Conservation (phyloP, 2,329 filamentous ascomycete genomes). For the Sporothrix dimorphospora region DNA sequence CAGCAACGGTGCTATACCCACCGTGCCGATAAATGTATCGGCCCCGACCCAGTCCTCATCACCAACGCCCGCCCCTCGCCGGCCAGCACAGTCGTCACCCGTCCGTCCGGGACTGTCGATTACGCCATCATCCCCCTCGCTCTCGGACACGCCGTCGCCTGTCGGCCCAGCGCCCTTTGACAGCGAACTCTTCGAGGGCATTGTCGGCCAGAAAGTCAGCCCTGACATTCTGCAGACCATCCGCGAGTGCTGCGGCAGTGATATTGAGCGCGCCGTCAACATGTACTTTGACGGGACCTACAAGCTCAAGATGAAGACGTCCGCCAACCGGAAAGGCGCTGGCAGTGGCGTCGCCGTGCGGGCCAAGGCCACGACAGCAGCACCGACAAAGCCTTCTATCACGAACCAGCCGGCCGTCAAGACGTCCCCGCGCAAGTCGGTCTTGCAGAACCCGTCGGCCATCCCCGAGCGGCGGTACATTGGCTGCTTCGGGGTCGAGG, state of each 20-base stretch:
- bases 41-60: neutral
- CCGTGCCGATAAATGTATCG: neutral
- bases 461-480: slow-evolving; percentile 68
- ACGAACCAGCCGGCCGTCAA: slow-evolving; percentile 13
- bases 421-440: slow-evolving; percentile 26
- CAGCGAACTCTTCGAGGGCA: slow-evolving; percentile 58
- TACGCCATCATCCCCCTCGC: slow-evolving; percentile 16
- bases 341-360: neutral
- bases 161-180: slow-evolving; percentile 52
- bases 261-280: slow-evolving; percentile 66
- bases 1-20: neutral
- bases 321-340: slow-evolving; percentile 35
- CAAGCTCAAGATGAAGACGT: slow-evolving; percentile 43
- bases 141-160: slow-evolving; percentile 11
- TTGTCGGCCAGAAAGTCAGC: slow-evolving; percentile 61
- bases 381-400: neutral
- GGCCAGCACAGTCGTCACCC: neutral
- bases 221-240: slow-evolving; percentile 54
- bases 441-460: slow-evolving; percentile 24
- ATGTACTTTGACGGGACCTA: slow-evolving; percentile 74
- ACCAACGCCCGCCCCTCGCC: neutral
- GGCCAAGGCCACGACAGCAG: neutral
- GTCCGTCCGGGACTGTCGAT: slow-evolving; percentile 11
- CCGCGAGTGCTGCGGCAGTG: slow-evolving; percentile 57
- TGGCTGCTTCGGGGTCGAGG: slow-evolving; percentile 87